Conservation (phyloP, 345 rosid species). For the Lepidium didymum region DNA sequence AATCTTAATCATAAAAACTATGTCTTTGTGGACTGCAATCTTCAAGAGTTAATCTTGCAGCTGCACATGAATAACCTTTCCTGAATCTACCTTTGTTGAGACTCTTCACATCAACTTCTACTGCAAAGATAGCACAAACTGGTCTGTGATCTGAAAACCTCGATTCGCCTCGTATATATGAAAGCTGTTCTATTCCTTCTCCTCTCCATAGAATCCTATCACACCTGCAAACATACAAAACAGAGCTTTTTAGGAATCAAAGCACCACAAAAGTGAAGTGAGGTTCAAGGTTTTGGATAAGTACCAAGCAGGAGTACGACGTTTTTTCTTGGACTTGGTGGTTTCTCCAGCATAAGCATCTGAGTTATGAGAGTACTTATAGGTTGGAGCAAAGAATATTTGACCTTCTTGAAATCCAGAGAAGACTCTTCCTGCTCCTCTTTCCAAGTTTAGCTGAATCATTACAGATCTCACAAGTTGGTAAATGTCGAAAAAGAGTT, state of each 20-base stretch:
- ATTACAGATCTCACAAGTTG: background rate
- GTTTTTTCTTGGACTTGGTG: slow-evolving; percentile 81
- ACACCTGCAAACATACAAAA: slow-evolving; percentile 51
- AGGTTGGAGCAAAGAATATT: slow-evolving; percentile 81
- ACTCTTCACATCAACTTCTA: slow-evolving; percentile 52
- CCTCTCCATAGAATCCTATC: slow-evolving; percentile 91
- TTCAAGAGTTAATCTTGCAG: slow-evolving; percentile 39
- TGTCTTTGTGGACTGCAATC: slow-evolving; percentile 61
- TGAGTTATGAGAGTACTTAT: slow-evolving; percentile 78
- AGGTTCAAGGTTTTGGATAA: background rate
- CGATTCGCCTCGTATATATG: slow-evolving; percentile 72
- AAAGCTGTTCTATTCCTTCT: slow-evolving; percentile 66
- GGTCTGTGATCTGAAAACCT: slow-evolving; percentile 95
- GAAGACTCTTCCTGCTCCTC: slow-evolving; percentile 89
- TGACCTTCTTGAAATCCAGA: slow-evolving; percentile 70
- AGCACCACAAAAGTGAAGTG: background rate
- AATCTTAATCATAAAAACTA: slow-evolving; percentile 47
- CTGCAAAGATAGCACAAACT: slow-evolving; percentile 67
- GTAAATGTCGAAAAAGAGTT: background rate
- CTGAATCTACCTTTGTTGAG: slow-evolving; percentile 39
- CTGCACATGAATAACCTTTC: slow-evolving; percentile 62
- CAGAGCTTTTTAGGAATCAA: background rate
- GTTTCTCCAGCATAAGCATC: slow-evolving; percentile 89
- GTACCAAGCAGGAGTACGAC: slow-evolving; percentile 98
- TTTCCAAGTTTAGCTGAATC: slow-evolving; percentile 66